These are phyloP conservation scores for Neurospora cerealis DNA, from an alignment of 495 filamentous ascomycete species.

Conservation along the genomic window DNA sequence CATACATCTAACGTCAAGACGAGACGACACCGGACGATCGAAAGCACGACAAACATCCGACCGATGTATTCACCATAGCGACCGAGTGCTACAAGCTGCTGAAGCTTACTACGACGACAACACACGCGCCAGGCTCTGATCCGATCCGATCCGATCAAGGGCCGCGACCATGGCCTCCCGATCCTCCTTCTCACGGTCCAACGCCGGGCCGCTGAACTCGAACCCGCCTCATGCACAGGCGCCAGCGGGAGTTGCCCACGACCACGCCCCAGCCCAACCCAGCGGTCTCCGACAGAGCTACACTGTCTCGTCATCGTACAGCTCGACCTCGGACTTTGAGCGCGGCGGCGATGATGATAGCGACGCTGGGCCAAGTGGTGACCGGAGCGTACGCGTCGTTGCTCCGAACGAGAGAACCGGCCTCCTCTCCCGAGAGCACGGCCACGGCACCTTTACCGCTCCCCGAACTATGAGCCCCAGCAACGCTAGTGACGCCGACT, in stretches of 20 bases:
- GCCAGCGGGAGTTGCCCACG: not conserved
- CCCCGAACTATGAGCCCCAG: slow-evolving; percentile 46
- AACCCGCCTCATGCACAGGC: not conserved
- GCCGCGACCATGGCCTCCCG: slow-evolving; percentile 7
- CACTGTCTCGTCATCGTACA: slow-evolving; percentile 24
- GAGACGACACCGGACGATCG: not conserved
- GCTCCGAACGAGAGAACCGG: slow-evolving; percentile 31
- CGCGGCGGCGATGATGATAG: slow-evolving; percentile 5
- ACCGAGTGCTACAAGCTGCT: not conserved
- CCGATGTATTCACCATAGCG: not conserved
- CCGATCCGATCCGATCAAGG: not conserved
- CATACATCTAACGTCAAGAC: not conserved
- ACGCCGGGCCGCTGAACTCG: not conserved
- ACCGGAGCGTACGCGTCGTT: not conserved
- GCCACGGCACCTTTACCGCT: slow-evolving; percentile 60
- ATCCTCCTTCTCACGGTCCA: not conserved
- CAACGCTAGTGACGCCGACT: slow-evolving; percentile 7
- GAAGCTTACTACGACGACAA: not conserved
- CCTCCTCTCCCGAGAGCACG: slow-evolving; percentile 28
- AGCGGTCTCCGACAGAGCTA: slow-evolving; percentile 36
- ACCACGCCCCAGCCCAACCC: slow-evolving; percentile 30
- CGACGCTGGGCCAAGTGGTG: slow-evolving; percentile 17
- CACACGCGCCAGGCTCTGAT: not conserved
- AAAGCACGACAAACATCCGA: not conserved
- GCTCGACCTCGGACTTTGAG: slow-evolving; percentile 4